Evolutionary conservation across 2,329 filamentous ascomycete genomes (phyloP).

Genomic region (Aspergillus fischeri): DNA sequence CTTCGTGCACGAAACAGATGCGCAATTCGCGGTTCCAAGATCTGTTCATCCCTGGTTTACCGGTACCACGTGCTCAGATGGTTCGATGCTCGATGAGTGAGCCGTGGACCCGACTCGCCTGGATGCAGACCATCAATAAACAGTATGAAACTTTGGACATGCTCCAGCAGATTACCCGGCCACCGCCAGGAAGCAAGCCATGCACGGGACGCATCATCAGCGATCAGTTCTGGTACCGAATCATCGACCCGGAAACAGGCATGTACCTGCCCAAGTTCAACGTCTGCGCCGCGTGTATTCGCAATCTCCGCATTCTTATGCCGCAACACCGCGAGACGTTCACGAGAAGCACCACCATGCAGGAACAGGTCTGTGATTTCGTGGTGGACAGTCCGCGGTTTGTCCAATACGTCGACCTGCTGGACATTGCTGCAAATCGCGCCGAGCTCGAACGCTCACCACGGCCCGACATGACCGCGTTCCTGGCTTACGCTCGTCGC

Average conservation of each 20-base stretch:
- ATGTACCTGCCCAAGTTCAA: constrained; percentile 65
- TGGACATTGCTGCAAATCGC: constrained; percentile 51
- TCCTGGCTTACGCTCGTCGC: constrained; percentile 62
- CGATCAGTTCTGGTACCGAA: constrained; percentile 68
- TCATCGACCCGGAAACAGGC: constrained; percentile 65
- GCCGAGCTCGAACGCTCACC: constrained; percentile 27
- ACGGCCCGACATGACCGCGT: constrained; percentile 52
- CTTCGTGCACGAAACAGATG: constrained; percentile 68
- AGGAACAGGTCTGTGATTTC: constrained; percentile 63
- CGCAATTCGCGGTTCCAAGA: constrained; percentile 67
- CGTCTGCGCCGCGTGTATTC: constrained; percentile 70
- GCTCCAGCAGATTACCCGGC: constrained; percentile 64
- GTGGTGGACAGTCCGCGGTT: constrained; percentile 58
- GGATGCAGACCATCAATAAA: constrained; percentile 72
- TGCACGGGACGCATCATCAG: constrained; percentile 57
- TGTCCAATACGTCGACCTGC: constrained; percentile 52
- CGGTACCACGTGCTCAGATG: constrained; percentile 53
- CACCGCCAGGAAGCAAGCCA: constrained; percentile 53
- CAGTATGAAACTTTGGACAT: constrained; percentile 62
- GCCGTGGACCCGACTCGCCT: constrained; percentile 80
- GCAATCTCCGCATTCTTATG: constrained; percentile 67
- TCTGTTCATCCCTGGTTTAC: constrained; percentile 60
- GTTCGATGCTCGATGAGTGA: constrained; percentile 75
- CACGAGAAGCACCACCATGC: constrained; percentile 40
- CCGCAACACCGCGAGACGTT: constrained; percentile 69